These are phyloP conservation scores for Tuber magnatum DNA, from an alignment of 495 filamentous ascomycete species.

Conservation along the genomic window DNA sequence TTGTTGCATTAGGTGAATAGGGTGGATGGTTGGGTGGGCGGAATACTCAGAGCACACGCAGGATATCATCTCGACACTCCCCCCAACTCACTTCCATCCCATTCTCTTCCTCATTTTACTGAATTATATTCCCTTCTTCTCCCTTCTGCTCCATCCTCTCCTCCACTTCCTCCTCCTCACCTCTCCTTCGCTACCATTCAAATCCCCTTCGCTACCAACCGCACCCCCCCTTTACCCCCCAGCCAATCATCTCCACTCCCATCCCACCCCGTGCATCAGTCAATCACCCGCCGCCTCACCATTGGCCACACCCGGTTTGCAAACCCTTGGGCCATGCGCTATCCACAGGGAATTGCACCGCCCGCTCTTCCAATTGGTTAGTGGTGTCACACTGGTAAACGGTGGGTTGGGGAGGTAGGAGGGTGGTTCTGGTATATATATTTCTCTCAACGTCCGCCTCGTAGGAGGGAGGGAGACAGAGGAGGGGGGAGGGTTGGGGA, in stretches of 20 bases:
- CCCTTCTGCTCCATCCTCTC: not conserved
- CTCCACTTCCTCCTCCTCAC: not conserved
- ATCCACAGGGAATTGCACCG: not conserved
- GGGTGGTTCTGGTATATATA: not conserved
- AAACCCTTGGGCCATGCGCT: not conserved
- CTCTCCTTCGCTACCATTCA: not conserved
- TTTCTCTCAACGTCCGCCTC: not conserved
- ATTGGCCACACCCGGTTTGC: not conserved
- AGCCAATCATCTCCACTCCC: not conserved
- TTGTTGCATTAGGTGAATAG: not conserved
- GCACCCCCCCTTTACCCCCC: not conserved
- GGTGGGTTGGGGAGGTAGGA: not conserved
- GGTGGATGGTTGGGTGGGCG: not conserved
- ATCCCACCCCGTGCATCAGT: not conserved
- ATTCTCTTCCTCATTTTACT: not conserved
- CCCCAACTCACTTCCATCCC: not conserved
- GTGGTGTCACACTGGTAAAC: not conserved
- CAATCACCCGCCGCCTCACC: not conserved
- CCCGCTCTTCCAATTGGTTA: slow-evolving; percentile 1
- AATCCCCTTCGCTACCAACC: not conserved
- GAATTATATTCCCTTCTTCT: not conserved
- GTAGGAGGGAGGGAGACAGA: not conserved
- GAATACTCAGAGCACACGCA: not conserved
- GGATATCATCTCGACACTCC: slow-evolving; percentile 4
- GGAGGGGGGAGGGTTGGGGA: not conserved